Evolutionary conservation across 1,284 basidiomycete genomes (phyloP).

Genomic region (Ustilago nuda): DNA sequence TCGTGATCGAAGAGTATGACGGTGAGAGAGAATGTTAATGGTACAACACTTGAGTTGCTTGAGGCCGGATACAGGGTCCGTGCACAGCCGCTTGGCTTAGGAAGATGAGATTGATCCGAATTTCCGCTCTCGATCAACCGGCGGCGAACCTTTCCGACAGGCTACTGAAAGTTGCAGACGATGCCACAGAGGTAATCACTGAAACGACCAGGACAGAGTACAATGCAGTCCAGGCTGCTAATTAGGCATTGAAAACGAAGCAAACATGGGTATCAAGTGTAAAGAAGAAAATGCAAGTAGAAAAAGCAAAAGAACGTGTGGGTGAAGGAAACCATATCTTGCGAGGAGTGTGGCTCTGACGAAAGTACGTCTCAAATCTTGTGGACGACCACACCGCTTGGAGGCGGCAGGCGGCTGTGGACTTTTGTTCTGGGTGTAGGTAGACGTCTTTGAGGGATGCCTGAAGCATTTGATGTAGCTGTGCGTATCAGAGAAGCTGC

Average conservation of each 20-base stretch:
- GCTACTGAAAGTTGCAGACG: neutral
- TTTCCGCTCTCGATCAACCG: neutral
- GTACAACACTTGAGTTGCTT: neutral
- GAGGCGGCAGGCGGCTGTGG: slow-evolving; percentile 3
- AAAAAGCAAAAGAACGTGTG: neutral
- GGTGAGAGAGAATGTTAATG: neutral
- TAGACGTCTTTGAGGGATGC: slow-evolving; percentile 5
- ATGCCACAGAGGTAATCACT: neutral
- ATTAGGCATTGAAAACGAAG: slow-evolving; percentile 6
- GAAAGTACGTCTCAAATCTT: neutral
- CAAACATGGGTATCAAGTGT: slow-evolving; percentile 13
- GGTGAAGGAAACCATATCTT: neutral
- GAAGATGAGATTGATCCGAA: neutral
- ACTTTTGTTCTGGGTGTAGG: neutral
- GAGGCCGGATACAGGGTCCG: neutral
- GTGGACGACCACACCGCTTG: neutral
- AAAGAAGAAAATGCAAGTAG: neutral
- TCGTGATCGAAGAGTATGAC: neutral
- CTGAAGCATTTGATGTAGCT: neutral
- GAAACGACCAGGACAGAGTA: neutral
- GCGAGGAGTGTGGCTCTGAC: neutral
- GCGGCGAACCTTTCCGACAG: neutral
- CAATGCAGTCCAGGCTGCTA: slow-evolving; percentile 9
- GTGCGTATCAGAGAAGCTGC: neutral
- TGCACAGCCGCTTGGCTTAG: neutral